Base-by-base conservation (phyloP, 257 asterid genomes). In the Lycium barbarum region DNA sequence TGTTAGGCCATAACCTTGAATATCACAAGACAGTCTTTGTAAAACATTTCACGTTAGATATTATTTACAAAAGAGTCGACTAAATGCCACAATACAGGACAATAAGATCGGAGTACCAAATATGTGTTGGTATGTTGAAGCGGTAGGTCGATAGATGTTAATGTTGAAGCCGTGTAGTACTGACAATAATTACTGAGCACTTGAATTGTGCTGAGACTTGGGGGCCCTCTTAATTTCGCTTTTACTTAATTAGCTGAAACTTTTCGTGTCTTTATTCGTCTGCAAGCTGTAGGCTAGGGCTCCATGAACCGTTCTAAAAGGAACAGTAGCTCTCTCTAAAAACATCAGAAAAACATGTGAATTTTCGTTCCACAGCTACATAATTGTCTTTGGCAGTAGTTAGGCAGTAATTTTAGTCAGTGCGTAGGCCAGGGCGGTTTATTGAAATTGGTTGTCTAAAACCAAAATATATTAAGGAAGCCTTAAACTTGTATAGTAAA, bases 311-410 rank as follows among this genome's bases (percentile, higher is more conserved):
- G 6, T 47, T 5, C n/a, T 10, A 10, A 47, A 20, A 43, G 22
- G 36, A 12, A 76, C n/a, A 3, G 22, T 51, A 76, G 14, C 82
- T 76, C 82, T 76, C 63, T 61, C 17, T 73, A 2, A 73, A 73
- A 20, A 20, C n/a, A 9, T 11, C 3, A 13, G n/a, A 7, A 76
- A 51, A 51, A 51, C 82, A 8, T 76, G 82, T 51, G 82, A 7
- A 3, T 33, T 51, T 51, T 51, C 17, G 2, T 26, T 43, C 15
- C 36, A 74, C 81, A 11, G 0, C 62, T 74, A 12, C n/a, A 12
- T 49, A 49, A 13, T 43, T 43, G 17, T 18, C 17, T 71, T 13
- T 40, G 40, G 12, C 3, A 40, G 2, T 43, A 40, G 35, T 18
- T 40, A 40, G 17, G 22, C 57, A 58, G 33, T 9, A 36, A 36